phyloP scores from a whole-genome alignment of 176 grass and related monocot species.

The Cenchrus purpureus region DNA sequence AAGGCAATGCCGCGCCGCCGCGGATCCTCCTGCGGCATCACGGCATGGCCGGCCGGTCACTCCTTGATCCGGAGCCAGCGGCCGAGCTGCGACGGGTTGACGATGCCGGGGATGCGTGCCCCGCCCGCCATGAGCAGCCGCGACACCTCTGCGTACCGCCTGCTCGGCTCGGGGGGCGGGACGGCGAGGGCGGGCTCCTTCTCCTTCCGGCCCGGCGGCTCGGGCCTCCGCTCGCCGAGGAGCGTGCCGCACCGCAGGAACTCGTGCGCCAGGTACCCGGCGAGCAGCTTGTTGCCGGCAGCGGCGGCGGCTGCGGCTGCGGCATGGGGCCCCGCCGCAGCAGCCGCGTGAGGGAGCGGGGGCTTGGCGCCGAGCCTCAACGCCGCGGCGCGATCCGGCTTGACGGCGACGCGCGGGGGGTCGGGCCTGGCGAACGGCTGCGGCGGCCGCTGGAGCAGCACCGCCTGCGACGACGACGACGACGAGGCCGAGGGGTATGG shows the following conservation, averaged over 20 bases:
- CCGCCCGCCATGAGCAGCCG: slow-evolving; percentile 61
- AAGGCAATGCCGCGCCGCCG: slow-evolving; percentile 24
- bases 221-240: slow-evolving; percentile 52
- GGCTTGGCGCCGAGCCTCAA: slow-evolving; percentile 29
- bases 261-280: slow-evolving; percentile 89
- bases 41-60: neutral
- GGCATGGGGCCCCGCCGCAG: neutral
- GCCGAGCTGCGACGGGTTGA: slow-evolving; percentile 85
- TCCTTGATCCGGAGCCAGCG: slow-evolving; percentile 77
- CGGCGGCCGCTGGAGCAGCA: slow-evolving; percentile 25
- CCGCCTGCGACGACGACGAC: slow-evolving; percentile 16
- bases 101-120: slow-evolving; percentile 58
- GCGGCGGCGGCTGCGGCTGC: neutral
- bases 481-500: slow-evolving; percentile 23
- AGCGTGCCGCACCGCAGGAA: slow-evolving; percentile 72
- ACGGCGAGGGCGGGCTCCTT: neutral
- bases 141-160: slow-evolving; percentile 61
- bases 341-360: neutral
- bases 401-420: slow-evolving; percentile 28
- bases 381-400: neutral
- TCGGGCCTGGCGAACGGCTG: slow-evolving; percentile 34
- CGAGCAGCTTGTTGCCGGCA: slow-evolving; percentile 67
- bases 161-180: slow-evolving; percentile 26
- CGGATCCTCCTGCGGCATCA: neutral
- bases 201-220: slow-evolving; percentile 29